Evolutionary conservation across 2,329 filamentous ascomycete species (phyloP), one percentile per base, ranked within the genome.

Genomic region (Thelonectria discophora): DNA sequence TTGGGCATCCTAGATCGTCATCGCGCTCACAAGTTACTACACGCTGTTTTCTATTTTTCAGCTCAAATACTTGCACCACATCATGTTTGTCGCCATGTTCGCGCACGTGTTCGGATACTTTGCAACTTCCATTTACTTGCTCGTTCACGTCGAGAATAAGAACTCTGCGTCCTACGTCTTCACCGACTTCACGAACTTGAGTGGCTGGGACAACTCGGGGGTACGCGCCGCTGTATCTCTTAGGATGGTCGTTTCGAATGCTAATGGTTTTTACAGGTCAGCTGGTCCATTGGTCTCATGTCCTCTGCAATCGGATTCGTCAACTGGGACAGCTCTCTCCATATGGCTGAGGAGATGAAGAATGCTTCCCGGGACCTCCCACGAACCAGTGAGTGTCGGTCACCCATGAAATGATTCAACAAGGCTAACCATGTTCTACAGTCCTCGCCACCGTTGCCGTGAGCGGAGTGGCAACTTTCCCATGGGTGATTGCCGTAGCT

Each of bases 301-400:
- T 45, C 58, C 3, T 50, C 51, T 3, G 52, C 58, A 0, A 47
- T 60, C 5, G 47, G 58, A 10, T 60, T 55, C n/a, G 39, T 60
- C 9, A 45, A 46, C 2, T 60, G 58, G 52, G 58, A 60, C 18
- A 60, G 58, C 20, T 56, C 58, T 7, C 30, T 37, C 11, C 58
- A 60, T 17, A 51, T 60, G 58, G 51, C 58, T 2, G 58, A 60
- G 27, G 58, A 60, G 13, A 60, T 60, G 58, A 50, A 39, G 3
- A 40, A 50, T 34, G 58, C 58, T 2, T 37, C 58, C 15, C 47
- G 51, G 13, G 58, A 60, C 12, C 39, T 60, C 8, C 52, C 51
- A 5, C 45, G 58, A 39, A 55, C 58, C 2, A 55, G 58, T 55
- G 27, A 40, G 58, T 21, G 7, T 10, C 17, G 3, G 13, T n/a